phyloP scores from a whole-genome alignment of 352 stramenopile genomes.

The Globisporangium alternatum region DNA sequence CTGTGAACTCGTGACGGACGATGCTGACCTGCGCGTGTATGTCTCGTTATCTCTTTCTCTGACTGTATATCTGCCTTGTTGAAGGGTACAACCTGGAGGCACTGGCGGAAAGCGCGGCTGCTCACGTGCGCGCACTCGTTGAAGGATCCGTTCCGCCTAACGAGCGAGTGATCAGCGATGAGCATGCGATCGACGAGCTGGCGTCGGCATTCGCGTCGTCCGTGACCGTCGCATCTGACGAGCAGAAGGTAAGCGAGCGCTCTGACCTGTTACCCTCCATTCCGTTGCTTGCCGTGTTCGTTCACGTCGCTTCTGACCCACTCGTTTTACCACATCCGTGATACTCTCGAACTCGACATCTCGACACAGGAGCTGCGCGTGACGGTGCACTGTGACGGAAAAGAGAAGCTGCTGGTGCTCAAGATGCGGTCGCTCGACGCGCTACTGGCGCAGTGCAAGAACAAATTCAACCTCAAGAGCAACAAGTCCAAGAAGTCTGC shows the following conservation, averaged over 20 bases:
- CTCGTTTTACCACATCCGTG: neutral
- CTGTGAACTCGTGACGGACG: neutral
- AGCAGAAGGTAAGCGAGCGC: constrained; percentile 9
- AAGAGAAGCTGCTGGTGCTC: constrained; percentile 38
- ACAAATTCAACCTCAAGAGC: constrained; percentile 39
- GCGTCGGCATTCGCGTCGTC: constrained; percentile 21
- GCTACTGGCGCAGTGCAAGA: constrained; percentile 31
- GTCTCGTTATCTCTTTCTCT: neutral
- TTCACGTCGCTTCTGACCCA: neutral
- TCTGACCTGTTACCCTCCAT: neutral
- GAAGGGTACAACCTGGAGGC: constrained; percentile 35
- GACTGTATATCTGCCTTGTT: neutral
- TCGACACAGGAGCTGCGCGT: constrained; percentile 28
- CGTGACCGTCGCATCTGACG: constrained; percentile 9
- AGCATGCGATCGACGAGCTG: constrained; percentile 17
- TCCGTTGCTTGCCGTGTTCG: too few species aligned
- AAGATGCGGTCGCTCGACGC: constrained; percentile 29
- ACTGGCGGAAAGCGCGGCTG: constrained; percentile 29
- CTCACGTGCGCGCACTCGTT: constrained; percentile 32
- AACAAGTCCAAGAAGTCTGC: constrained; percentile 9
- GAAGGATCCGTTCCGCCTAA: constrained; percentile 19
- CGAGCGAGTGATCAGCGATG: neutral
- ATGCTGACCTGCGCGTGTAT: neutral
- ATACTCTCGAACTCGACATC: too few species aligned
- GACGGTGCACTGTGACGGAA: constrained; percentile 27